Percentiles rank a stretch among this genome's conserved stretches.
phyloP scores from a whole-genome alignment of 2,329 filamentous ascomycete species.

The Colletotrichum sp. region DNA sequence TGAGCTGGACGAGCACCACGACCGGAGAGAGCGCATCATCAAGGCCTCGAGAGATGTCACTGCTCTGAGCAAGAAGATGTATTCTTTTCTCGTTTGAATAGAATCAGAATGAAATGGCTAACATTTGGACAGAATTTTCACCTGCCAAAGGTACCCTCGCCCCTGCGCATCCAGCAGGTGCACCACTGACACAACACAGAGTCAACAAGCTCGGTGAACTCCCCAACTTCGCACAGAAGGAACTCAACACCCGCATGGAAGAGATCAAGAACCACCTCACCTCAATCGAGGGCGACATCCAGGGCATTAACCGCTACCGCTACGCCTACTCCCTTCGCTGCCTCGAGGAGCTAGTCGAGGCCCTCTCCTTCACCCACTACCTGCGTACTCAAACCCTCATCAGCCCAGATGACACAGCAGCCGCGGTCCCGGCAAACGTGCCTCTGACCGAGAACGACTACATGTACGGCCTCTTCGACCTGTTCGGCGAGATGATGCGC shows the following conservation, averaged over 20 bases:
- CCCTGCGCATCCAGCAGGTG: background rate
- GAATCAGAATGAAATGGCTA: background rate
- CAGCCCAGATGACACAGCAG: conserved; percentile 64
- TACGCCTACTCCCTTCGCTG: conserved; percentile 84
- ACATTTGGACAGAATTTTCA: conserved; percentile 38
- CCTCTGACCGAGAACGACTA: conserved; percentile 83
- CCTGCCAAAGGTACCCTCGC: conserved; percentile 39
- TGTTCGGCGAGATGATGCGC: conserved; percentile 96
- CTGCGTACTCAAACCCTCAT: conserved; percentile 79
- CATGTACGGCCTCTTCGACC: conserved; percentile 87
- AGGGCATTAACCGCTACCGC: conserved; percentile 80
- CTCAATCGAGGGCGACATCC: conserved; percentile 73
- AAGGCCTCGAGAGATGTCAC: conserved; percentile 94
- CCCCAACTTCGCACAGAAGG: conserved; percentile 61
- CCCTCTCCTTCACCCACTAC: conserved; percentile 88
- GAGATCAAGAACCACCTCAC: conserved; percentile 75
- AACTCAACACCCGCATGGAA: conserved; percentile 71
- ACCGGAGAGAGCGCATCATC: conserved; percentile 86
- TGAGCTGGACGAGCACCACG: conserved; percentile 93
- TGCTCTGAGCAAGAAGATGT: conserved; percentile 97
- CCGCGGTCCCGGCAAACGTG: conserved; percentile 57
- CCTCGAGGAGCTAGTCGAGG: conserved; percentile 94
- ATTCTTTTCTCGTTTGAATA: conserved; percentile 26
- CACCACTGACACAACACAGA: background rate
- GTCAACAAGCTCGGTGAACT: conserved; percentile 21